These are phyloP conservation scores for Colletotrichum shisoi DNA, from an alignment of 2,329 filamentous ascomycete species.

Conservation along the genomic window DNA sequence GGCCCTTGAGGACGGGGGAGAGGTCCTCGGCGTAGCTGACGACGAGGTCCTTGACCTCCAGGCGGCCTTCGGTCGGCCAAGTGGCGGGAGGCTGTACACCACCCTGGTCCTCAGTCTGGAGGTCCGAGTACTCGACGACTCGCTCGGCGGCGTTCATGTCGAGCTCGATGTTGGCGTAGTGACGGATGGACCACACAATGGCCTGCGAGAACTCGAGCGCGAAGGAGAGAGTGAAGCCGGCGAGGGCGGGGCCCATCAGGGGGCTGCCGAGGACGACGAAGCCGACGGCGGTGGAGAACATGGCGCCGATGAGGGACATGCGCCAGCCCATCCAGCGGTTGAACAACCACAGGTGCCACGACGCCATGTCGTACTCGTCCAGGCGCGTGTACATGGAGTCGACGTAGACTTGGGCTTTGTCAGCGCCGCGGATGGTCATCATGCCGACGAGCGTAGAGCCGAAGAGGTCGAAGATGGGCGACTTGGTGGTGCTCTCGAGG, in stretches of 20 bases:
- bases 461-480: constrained; percentile 82
- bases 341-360: constrained; percentile 74
- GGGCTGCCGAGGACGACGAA: constrained; percentile 68
- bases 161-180: constrained; percentile 75
- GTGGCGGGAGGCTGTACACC: constrained; percentile 70
- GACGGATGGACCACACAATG: constrained; percentile 71
- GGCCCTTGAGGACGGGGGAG: constrained; percentile 72
- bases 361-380: constrained; percentile 71
- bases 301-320: constrained; percentile 72
- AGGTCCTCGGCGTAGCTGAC: constrained; percentile 76
- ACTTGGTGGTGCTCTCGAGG: constrained; percentile 78
- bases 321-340: constrained; percentile 81
- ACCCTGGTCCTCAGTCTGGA: constrained; percentile 71
- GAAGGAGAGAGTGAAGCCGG: constrained; percentile 79
- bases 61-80: constrained; percentile 77
- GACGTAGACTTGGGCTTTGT: constrained; percentile 71
- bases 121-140: constrained; percentile 75
- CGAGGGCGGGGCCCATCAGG: constrained; percentile 71
- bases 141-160: constrained; percentile 82
- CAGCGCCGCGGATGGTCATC: constrained; percentile 77
- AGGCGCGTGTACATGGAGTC: constrained; percentile 74
- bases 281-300: constrained; percentile 72
- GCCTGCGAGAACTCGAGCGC: constrained; percentile 71
- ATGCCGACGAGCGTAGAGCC: constrained; percentile 76
- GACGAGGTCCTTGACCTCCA: constrained; percentile 77